Evolutionary conservation across 495 filamentous ascomycete genomes (phyloP).

Genomic region (Xylaria cubensis): DNA sequence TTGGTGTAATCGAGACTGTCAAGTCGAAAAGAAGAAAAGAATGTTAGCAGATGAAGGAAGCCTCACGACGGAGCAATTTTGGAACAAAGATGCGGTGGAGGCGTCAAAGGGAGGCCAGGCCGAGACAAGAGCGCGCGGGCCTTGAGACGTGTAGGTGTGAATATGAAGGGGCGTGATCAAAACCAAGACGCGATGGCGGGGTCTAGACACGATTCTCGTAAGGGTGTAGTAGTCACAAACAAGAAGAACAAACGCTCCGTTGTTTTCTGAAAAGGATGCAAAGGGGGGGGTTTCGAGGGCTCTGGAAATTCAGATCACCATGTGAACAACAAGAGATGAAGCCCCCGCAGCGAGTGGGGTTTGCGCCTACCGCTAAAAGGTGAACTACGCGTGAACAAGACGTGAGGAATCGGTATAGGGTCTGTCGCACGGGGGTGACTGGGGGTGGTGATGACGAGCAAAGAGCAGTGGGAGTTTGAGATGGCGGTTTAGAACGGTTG

Average conservation of each 20-base stretch:
- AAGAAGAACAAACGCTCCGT: slow-evolving; percentile 6
- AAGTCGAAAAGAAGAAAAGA: neutral
- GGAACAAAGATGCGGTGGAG: slow-evolving; percentile 31
- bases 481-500: slow-evolving; percentile 12
- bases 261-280: slow-evolving; percentile 6
- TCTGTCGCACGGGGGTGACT: slow-evolving; percentile 40
- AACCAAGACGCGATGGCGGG: neutral
- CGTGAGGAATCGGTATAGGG: slow-evolving; percentile 24
- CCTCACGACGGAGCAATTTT: slow-evolving; percentile 24
- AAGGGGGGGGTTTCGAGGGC: slow-evolving; percentile 11
- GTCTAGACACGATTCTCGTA: neutral
- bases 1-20: slow-evolving; percentile 30
- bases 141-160: neutral
- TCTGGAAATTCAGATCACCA: slow-evolving; percentile 21
- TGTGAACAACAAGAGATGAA: slow-evolving; percentile 34
- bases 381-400: slow-evolving; percentile 35
- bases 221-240: neutral
- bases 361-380: slow-evolving; percentile 40
- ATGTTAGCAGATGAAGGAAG: slow-evolving; percentile 39
- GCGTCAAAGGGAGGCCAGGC: slow-evolving; percentile 10
- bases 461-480: neutral
- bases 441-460: slow-evolving; percentile 27
- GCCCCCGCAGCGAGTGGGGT: slow-evolving; percentile 45
- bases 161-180: neutral
- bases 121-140: slow-evolving; percentile 24